phyloP scores from a whole-genome alignment of 495 filamentous ascomycete genomes.

The Ramalina intermedia region DNA sequence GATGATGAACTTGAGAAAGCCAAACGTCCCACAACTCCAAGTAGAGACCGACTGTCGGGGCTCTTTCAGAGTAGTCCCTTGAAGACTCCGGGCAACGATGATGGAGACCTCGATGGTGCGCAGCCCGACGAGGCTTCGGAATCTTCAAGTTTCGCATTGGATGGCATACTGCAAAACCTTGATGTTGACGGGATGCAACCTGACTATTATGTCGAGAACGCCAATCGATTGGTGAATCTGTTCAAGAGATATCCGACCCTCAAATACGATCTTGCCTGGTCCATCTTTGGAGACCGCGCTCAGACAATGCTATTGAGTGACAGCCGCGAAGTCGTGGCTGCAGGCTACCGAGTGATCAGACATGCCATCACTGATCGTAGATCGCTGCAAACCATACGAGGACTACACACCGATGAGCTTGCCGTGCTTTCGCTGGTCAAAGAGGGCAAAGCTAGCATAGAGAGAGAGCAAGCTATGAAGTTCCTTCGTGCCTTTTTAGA shows the following conservation, averaged over 20 bases:
- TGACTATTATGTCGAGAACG: conserved; percentile 86
- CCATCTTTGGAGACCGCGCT: conserved; percentile 80
- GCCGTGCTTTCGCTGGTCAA: conserved; percentile 86
- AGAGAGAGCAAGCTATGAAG: conserved; percentile 92
- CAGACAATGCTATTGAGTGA: conserved; percentile 92
- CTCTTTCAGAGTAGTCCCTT: conserved; percentile 51
- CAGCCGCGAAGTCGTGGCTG: conserved; percentile 87
- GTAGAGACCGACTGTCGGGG: conserved; percentile 49
- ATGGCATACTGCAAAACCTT: conserved; percentile 74
- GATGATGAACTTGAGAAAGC: conserved; percentile 52
- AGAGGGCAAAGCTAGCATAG: conserved; percentile 87
- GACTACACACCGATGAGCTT: conserved; percentile 78
- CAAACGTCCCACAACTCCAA: conserved; percentile 56
- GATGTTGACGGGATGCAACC: conserved; percentile 76
- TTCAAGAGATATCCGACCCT: conserved; percentile 86
- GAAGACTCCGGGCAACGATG: conserved; percentile 49
- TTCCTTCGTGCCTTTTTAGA: conserved; percentile 93
- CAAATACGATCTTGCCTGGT: conserved; percentile 93
- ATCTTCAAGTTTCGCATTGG: conserved; percentile 78
- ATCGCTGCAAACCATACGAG: conserved; percentile 76
- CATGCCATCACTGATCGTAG: conserved; percentile 86
- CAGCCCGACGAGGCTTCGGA: conserved; percentile 54
- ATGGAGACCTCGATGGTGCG: conserved; percentile 21
- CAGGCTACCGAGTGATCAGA: conserved; percentile 82
- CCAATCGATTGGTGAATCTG: conserved; percentile 80